Base-by-base conservation (phyloP, 176 grass and related monocot genomes). In the Oryza meridionalis region DNA sequence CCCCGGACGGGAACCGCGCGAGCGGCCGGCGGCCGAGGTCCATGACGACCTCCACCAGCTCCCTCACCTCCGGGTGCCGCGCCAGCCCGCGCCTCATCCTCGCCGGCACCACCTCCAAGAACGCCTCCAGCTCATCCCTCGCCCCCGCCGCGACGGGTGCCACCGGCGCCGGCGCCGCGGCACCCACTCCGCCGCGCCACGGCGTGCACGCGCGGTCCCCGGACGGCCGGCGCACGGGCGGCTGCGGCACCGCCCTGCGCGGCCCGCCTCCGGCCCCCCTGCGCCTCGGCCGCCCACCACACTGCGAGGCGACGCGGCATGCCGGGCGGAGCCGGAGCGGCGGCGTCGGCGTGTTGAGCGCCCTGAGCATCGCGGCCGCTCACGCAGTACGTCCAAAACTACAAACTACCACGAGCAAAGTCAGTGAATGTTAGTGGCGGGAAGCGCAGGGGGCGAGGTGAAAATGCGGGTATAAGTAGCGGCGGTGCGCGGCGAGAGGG, bases 1-100 rank as follows among this genome's bases (percentile, higher is more conserved):
- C 96, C 1, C 96, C 96, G 0, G 96, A 90, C 0, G 96, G 96
- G 88, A 98, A 98, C 49, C 96, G 86, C 10, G 96, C 96, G 17
- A 95, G 29, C 9, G 96, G 96, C 53, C 78, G 80, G 68, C 96
- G 88, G 3, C 96, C 96, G 61, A 98, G 88, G 92, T 98, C 96
- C 93, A 98, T 84, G 71, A 98, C 91, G 64, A 98, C 89, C 91
- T 98, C 96, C 58, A 98, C 91, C 80, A 98, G 90, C 62, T 93
- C 83, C 89, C 90, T 82, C 64, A 94, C 71, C 81, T 98, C 87
- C 29, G 69, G 80, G 70, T 98, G 93, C 82, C 84, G 84, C 58
- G 59, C 87, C 37, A 98, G 77, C 77, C 89, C 93, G 62, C 90
- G 75, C 77, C 93, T 84, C 91, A 98, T 95, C 91, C 93, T 88